These are phyloP conservation scores for Pseudogymnoascus verrucosus DNA, from an alignment of 2,329 filamentous ascomycete species.

Conservation along the genomic window DNA sequence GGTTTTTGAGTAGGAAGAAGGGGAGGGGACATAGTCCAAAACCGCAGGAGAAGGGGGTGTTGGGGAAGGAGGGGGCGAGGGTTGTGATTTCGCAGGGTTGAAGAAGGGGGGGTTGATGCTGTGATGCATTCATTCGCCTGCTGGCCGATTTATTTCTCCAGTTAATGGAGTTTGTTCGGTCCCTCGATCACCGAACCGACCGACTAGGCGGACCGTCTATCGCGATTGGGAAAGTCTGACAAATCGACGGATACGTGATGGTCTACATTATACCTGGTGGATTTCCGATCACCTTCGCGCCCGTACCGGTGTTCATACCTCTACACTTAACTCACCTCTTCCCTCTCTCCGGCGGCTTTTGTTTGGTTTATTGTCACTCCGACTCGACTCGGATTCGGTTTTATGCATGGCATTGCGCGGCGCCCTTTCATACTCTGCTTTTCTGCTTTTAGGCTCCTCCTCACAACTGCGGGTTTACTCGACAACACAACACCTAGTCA, in stretches of 20 bases:
- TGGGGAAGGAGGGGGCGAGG: conserved; percentile 90
- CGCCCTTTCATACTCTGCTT: background rate
- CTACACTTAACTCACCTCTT: background rate
- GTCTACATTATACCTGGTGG: too few relatives aligned
- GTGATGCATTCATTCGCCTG: too few relatives aligned
- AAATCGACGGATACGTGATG: too few relatives aligned
- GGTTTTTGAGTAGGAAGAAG: conserved; percentile 83
- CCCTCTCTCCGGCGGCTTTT: background rate
- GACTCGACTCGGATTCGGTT: background rate
- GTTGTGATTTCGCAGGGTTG: conserved; percentile 49
- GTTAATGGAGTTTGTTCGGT: too few relatives aligned
- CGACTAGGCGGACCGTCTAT: too few relatives aligned
- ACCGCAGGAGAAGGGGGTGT: conserved; percentile 82
- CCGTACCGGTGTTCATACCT: background rate
- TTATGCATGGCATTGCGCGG: background rate
- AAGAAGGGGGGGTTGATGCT: background rate
- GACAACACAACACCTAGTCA: too few relatives aligned
- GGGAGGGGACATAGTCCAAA: conserved; percentile 87
- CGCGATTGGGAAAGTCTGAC: too few relatives aligned
- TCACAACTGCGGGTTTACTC: too few relatives aligned
- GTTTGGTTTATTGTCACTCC: background rate
- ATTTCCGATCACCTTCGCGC: background rate
- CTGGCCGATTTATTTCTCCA: too few relatives aligned
- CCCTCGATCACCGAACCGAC: too few relatives aligned
- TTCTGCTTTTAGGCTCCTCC: too few relatives aligned